These are phyloP conservation scores for Penicillium taxi DNA, from an alignment of 495 filamentous ascomycete species.

Conservation along the genomic window DNA sequence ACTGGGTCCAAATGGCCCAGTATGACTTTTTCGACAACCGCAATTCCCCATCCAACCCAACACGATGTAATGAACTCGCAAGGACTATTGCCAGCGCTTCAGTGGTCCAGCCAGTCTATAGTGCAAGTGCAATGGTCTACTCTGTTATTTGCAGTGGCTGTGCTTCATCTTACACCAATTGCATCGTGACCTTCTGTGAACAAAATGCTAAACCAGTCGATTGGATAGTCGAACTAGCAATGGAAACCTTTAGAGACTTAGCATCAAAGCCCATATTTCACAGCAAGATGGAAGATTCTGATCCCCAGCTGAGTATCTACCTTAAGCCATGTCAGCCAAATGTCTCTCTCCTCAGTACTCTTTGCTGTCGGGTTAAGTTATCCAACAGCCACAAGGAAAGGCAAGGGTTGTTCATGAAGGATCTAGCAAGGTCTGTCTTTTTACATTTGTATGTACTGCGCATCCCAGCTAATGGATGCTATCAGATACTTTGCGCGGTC, in stretches of 20 bases:
- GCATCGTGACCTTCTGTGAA: constrained; percentile 1
- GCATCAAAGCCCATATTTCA: background rate
- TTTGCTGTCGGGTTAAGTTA: background rate
- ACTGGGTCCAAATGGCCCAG: constrained; percentile 1
- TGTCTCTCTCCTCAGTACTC: background rate
- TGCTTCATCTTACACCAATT: background rate
- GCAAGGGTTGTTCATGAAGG: background rate
- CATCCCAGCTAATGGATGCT: background rate
- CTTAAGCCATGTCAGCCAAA: background rate
- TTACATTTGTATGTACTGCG: background rate
- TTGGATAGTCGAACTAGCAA: constrained; percentile 1
- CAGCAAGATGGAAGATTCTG: background rate
- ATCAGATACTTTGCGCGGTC: constrained; percentile 2
- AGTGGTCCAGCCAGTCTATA: constrained; percentile 1
- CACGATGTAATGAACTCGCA: constrained; percentile 1
- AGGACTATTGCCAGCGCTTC: background rate
- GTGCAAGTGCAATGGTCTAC: background rate
- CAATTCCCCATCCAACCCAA: background rate
- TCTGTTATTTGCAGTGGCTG: constrained; percentile 2
- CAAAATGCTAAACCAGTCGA: background rate
- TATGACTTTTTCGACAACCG: constrained; percentile 2
- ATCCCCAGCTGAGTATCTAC: constrained; percentile 1
- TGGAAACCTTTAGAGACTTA: background rate
- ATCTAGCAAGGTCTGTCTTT: background rate
- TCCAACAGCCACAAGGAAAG: background rate